Percentiles rank a stretch among this genome's conserved stretches.
These are phyloP conservation scores for Lepidium campestre DNA, from an alignment of 441 rosid species.

Conservation along the genomic window DNA sequence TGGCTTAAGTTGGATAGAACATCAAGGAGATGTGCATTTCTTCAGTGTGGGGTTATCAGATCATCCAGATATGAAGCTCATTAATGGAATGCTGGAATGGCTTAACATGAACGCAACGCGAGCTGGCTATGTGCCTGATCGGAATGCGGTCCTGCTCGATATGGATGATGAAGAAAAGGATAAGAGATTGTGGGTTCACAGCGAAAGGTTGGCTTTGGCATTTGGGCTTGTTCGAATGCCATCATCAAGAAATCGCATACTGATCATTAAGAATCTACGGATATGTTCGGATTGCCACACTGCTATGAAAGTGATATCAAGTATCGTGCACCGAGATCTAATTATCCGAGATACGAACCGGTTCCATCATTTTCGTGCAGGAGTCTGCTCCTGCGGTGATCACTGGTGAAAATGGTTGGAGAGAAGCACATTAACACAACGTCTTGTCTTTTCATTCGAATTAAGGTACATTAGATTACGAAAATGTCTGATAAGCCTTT, in stretches of 20 bases:
- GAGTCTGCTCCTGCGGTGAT: slow-evolving; percentile 75
- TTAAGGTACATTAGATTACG: neutral
- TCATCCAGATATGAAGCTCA: slow-evolving; percentile 61
- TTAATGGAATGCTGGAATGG: slow-evolving; percentile 78
- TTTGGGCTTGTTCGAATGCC: slow-evolving; percentile 55
- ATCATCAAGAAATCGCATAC: slow-evolving; percentile 38
- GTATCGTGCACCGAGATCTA: slow-evolving; percentile 57
- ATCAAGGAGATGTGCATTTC: slow-evolving; percentile 56
- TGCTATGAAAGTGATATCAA: slow-evolving; percentile 61
- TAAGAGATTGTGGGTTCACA: slow-evolving; percentile 66
- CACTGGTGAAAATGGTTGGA: slow-evolving; percentile 55
- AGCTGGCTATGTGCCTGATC: slow-evolving; percentile 60
- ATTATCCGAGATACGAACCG: slow-evolving; percentile 77
- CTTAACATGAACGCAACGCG: slow-evolving; percentile 57
- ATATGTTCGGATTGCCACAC: slow-evolving; percentile 79
- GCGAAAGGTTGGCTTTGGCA: slow-evolving; percentile 84
- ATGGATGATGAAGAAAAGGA: slow-evolving; percentile 57
- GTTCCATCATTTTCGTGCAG: slow-evolving; percentile 74
- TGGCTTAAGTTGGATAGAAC: slow-evolving; percentile 88
- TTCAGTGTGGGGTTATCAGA: slow-evolving; percentile 53
- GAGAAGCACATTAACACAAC: neutral
- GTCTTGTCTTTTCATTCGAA: slow-evolving; percentile 2
- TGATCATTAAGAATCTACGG: slow-evolving; percentile 71
- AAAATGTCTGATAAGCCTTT: slow-evolving; percentile 15
- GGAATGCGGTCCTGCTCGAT: slow-evolving; percentile 44